These are phyloP conservation scores for Debaryomyces tyrocola DNA, from an alignment of 805 yeast genomes.

Conservation along the genomic window DNA sequence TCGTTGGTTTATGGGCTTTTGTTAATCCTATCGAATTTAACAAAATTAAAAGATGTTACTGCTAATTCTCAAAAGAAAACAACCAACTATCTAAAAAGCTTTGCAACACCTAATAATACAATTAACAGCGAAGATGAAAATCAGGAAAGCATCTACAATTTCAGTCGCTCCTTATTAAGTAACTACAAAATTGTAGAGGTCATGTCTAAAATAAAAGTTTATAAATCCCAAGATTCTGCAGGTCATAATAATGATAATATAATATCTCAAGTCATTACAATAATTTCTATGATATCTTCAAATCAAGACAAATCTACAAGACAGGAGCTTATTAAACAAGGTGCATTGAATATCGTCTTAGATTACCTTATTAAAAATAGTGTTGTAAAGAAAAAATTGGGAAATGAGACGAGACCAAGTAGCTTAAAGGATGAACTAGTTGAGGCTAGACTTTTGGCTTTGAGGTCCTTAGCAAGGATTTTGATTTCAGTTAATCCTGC, in stretches of 20 bases:
- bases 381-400: constrained; percentile 13
- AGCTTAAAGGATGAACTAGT: constrained; percentile 11
- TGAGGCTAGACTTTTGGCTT: constrained; percentile 30
- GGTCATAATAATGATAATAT: constrained; percentile 8
- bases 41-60: constrained; percentile 27
- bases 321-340: constrained; percentile 45
- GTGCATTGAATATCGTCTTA: constrained; percentile 40
- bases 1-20: constrained; percentile 42
- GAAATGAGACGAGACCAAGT: constrained; percentile 20
- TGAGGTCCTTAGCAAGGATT: constrained; percentile 45
- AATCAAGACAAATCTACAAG: constrained; percentile 24
- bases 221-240: constrained; percentile 8
- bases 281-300: constrained; percentile 35
- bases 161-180: constrained; percentile 27
- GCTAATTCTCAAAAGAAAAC: constrained; percentile 27
- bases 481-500: constrained; percentile 45
- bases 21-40: constrained; percentile 39
- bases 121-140: constrained; percentile 19
- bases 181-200: constrained; percentile 22
- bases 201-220: constrained; percentile 17
- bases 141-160: constrained; percentile 25
- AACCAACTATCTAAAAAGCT: constrained; percentile 34
- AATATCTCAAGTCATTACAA: constrained; percentile 25
- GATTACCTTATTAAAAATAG: constrained; percentile 36
- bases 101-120: constrained; percentile 26